Evolutionary conservation across 306 rosid genomes (phyloP).

Genomic region (Calophaca sinica): DNA sequence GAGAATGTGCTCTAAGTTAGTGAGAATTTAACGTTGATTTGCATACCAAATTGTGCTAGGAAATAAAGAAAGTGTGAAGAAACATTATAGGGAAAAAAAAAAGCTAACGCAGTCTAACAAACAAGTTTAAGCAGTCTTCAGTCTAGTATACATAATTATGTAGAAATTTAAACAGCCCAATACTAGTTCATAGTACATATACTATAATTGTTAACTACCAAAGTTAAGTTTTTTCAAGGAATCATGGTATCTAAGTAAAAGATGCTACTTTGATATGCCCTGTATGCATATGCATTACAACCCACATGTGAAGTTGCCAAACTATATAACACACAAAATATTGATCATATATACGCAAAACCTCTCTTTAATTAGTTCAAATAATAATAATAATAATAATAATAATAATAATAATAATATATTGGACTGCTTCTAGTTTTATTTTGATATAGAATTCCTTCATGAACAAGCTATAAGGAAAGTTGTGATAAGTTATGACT

Average conservation of each 20-base stretch:
- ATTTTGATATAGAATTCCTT: constrained; percentile 24
- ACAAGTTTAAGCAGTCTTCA: not conserved
- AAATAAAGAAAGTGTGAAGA: not conserved
- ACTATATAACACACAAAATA: not conserved
- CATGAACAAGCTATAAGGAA: constrained; percentile 19
- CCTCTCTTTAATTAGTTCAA: not conserved
- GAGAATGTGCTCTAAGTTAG: constrained; percentile 5
- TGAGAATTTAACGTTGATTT: constrained; percentile 28
- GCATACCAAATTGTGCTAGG: not conserved
- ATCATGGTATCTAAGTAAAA: constrained; percentile 37
- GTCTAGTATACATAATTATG: constrained; percentile 19
- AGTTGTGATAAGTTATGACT: constrained; percentile 34
- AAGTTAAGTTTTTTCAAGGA: not conserved
- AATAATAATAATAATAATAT: not conserved
- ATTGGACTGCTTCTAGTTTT: not conserved
- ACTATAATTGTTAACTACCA: not conserved
- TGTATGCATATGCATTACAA: not conserved
- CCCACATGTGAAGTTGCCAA: constrained; percentile 8
- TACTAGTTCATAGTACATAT: not conserved
- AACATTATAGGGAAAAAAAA: not conserved
- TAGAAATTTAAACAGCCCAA: not conserved
- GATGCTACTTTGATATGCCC: constrained; percentile 26
- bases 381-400: not conserved
- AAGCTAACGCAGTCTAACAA: not conserved
- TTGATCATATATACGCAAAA: not conserved